Evolutionary conservation across 257 asterid genomes (phyloP), one percentile per base, ranked within the genome.

Genomic region (Fraxinus pennsylvanica): DNA sequence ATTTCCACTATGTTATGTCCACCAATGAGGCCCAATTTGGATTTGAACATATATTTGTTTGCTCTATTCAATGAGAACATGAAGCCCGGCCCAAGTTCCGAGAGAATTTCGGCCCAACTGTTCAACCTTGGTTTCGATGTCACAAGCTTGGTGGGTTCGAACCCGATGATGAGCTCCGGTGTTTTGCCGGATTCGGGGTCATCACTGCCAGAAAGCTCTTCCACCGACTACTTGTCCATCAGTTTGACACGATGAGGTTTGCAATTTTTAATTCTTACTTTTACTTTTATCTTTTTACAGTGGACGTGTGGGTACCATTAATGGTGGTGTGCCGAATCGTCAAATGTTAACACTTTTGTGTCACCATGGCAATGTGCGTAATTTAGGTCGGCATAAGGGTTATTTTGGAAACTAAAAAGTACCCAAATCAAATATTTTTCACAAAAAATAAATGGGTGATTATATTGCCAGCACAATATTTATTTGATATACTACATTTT

Each of bases 21-120:
- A 39, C 97, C 98, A 2, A 82, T 90, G 94, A 83, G 89, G 83
- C 96, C 98, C 0, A 80, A 84, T 70, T 39, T 52, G 41, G 88
- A 92, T 69, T 66, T 94, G 86, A 87, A 94, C 50, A 86, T 90
- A 1, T 90, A 84, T 29, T 81, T 92, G 10, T 94, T 94, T 30
- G 98, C 97, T 9, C 36, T 94, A 82, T 94, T 92, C 74, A 94
- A 94, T 70, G 97, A 94, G 87, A 92, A 94, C 70, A 83, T 86
- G 90, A 92, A 94, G 91, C 90, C 96, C 50, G 97, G 98, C 10
- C 98, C 98, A 6, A 77, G 91, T 3, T 93, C 98, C 0, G 96
- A 93, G 89, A 86, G 96, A 82, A 93, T 91, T 50, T 90, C 88
- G 1, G 84, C 96, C 5, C 96, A 93, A 50, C 90, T 85, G 17